These are phyloP conservation scores for Firmiana major DNA, from an alignment of 345 rosid species.

Conservation along the genomic window DNA sequence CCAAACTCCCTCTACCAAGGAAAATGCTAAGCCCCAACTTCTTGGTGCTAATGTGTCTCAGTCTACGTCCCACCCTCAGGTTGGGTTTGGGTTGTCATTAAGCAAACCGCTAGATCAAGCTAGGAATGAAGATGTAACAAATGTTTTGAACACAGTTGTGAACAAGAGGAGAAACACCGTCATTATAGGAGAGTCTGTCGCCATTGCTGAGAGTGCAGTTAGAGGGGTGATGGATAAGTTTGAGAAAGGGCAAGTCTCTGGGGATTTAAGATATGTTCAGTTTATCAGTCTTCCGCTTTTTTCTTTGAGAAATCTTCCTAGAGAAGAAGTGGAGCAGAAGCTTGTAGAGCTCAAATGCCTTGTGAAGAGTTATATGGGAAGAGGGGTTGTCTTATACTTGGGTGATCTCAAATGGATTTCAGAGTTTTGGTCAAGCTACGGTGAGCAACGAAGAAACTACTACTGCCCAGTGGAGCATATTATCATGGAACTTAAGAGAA, in stretches of 20 bases:
- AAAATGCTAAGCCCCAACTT: conserved; percentile 24
- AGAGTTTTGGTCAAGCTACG: conserved; percentile 53
- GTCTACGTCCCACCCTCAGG: conserved; percentile 21
- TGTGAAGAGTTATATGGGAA: conserved; percentile 36
- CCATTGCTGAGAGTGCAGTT: conserved; percentile 37
- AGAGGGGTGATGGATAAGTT: conserved; percentile 49
- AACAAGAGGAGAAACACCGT: conserved; percentile 47
- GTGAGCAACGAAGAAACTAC: conserved; percentile 43
- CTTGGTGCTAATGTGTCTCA: conserved; percentile 20
- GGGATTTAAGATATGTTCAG: conserved; percentile 41
- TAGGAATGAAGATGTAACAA: conserved; percentile 34
- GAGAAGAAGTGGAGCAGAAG: conserved; percentile 57
- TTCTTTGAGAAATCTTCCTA: conserved; percentile 41
- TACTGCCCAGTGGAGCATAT: conserved; percentile 44
- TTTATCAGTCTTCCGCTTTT: conserved; percentile 52
- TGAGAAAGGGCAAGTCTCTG: conserved; percentile 47
- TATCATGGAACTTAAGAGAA: conserved; percentile 51
- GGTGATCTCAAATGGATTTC: conserved; percentile 62
- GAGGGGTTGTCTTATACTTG: conserved; percentile 51
- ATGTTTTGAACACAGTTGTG: conserved; percentile 39
- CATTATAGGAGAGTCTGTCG: conserved; percentile 45
- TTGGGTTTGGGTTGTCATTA: conserved; percentile 16
- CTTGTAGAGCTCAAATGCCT: conserved; percentile 48
- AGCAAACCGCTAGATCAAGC: conserved; percentile 27
- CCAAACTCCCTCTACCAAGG: conserved; percentile 26